Conservation (phyloP, 1,284 basidiomycete species). For the Irpex sp. region DNA sequence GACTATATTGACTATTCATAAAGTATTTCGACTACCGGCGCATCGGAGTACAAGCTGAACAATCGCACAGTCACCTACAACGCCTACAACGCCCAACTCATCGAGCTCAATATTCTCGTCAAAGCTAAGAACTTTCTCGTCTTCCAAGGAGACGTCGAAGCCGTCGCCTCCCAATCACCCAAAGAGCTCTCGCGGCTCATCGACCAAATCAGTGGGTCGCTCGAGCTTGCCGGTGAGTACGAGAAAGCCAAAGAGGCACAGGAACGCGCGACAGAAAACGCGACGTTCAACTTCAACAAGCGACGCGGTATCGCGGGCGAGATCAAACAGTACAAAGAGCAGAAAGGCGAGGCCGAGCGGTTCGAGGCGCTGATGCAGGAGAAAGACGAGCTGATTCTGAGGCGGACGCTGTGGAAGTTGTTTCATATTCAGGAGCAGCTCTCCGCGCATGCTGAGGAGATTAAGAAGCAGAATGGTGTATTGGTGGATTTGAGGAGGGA, state of each 20-base stretch:
- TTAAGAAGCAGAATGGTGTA: conserved; percentile 67
- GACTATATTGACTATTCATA: background rate
- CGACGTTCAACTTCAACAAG: conserved; percentile 91
- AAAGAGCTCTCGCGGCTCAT: conserved; percentile 87
- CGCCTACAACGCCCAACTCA: conserved; percentile 80
- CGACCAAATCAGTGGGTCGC: conserved; percentile 92
- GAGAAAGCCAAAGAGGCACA: conserved; percentile 85
- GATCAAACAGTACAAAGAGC: conserved; percentile 96
- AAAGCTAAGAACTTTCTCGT: conserved; percentile 99
- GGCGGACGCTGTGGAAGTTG: conserved; percentile 83
- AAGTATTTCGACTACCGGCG: conserved; percentile 82
- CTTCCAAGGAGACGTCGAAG: conserved; percentile 99
- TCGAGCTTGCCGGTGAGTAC: conserved; percentile 87
- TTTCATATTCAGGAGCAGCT: conserved; percentile 87
- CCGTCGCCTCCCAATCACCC: conserved; percentile 92
- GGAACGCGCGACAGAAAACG: conserved; percentile 88
- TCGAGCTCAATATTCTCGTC: conserved; percentile 92
- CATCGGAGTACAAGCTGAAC: conserved; percentile 88
- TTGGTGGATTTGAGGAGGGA: conserved; percentile 64
- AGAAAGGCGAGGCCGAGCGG: conserved; percentile 88
- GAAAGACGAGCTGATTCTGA: conserved; percentile 79
- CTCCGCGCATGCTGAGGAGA: conserved; percentile 61
- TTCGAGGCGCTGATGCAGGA: conserved; percentile 79
- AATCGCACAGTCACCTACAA: conserved; percentile 73
- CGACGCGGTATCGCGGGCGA: conserved; percentile 91